Evolutionary conservation across 805 yeast genomes (phyloP).

Genomic region (Hanseniaspora taiwanica): DNA sequence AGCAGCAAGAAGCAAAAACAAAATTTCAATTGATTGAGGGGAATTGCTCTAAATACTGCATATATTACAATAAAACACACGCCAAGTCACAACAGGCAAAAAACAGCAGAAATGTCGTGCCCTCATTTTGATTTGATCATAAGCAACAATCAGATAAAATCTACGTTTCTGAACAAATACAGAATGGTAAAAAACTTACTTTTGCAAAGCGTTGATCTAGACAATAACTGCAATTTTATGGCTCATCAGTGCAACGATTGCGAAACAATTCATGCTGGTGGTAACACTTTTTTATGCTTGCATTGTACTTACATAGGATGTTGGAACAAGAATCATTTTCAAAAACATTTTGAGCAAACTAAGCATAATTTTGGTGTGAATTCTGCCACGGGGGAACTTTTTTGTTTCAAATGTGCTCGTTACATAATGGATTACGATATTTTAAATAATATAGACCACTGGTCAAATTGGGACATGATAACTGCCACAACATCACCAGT

Average conservation of each 20-base stretch:
- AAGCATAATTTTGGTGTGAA: conserved; percentile 57
- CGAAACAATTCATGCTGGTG: conserved; percentile 2
- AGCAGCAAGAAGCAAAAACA: too few species aligned
- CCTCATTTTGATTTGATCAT: neutral
- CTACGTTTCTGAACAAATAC: neutral
- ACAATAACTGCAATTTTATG: neutral
- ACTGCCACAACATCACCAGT: conserved; percentile 11
- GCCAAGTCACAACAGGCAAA: too few species aligned
- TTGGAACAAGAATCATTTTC: conserved; percentile 35
- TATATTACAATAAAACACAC: too few species aligned
- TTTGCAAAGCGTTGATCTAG: neutral
- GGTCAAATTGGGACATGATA: conserved; percentile 18
- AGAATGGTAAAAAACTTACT: neutral
- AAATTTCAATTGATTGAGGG: too few species aligned
- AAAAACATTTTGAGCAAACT: conserved; percentile 26
- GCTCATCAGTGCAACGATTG: neutral
- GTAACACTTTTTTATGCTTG: conserved; percentile 44
- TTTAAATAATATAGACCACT: conserved; percentile 11
- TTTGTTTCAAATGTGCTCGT: conserved; percentile 69
- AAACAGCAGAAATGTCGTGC: neutral
- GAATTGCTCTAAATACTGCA: too few species aligned
- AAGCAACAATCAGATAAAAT: neutral
- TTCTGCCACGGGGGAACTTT: conserved; percentile 50
- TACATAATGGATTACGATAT: conserved; percentile 50
- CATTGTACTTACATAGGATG: conserved; percentile 75